Evolutionary conservation across 495 filamentous ascomycete species (phyloP), one percentile per base, ranked within the genome.

Genomic region (Neurospora sublineolata): DNA sequence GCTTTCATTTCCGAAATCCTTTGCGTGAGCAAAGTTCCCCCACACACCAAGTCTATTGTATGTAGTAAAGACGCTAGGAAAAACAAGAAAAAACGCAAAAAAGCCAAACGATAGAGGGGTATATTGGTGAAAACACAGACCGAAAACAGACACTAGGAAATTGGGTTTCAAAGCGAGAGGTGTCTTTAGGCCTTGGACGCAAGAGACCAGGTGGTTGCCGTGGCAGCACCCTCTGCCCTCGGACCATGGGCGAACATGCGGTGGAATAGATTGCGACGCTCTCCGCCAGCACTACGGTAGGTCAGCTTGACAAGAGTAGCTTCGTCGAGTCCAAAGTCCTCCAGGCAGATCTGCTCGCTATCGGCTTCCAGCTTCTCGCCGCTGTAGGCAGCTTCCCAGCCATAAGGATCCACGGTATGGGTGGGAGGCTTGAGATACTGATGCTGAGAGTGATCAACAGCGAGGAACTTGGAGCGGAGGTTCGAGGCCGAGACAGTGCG

Each of bases 351-450:
- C 64, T 70, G 73, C 67, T 72, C 75, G 64, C 75, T 64, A 73
- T 80, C 76, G 67, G 76, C 76, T n/a, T 76, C 75, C 7, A 83
- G 76, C 75, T 82, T 64, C 52, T 64, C 52, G 52, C 52, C 52
- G 52, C 52, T 27, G 14, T 64, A 64, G 27, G 52, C 82, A 14
- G 80, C 82, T 68, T 85, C 83, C 84, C 84, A 85, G n/a, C 84
- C 84, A 41, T 85, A 85, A 8, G 77, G 73, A 71, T 85, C 83
- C 23, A 81, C 77, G 10, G 77, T n/a, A n/a, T n/a, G n/a, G n/a
- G n/a, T 78, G 2, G 77, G 75, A 67, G 68, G 73, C 37, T 74
- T 38, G 69, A 72, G 74, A n/a, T 72, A 74, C 33, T 73, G 75
- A 20, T 70, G 16, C 3, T 76, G 52, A 33, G 52, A 64, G 30